Base-by-base conservation (phyloP, 495 filamentous ascomycete genomes). In the Hyphodiscus hymeniophilus region DNA sequence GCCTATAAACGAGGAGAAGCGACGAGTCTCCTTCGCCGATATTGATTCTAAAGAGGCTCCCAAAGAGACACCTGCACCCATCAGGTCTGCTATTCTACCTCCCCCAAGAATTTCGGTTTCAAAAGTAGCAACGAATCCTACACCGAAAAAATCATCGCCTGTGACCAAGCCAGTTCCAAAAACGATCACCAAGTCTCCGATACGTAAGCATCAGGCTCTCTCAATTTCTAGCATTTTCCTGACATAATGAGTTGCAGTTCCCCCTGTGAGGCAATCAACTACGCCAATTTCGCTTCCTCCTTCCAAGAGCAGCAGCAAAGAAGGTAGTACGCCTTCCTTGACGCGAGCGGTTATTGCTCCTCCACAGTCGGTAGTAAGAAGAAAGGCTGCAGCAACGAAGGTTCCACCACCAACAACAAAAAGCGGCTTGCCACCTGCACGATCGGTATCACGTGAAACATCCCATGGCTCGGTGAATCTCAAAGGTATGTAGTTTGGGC, bases 11-110 rank as follows among this genome's bases (percentile, higher is more conserved):
- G 31, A 12, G 15, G 32, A 28, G 28, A 35, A 15, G 3, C 47
- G 48, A 24, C 34, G 47, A 18, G 42, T 50, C 18, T 55, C 52
- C 18, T 52, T 57, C 23, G 36, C n/a, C n/a, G n/a, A n/a, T n/a
- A n/a, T n/a, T n/a, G n/a, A 41, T 23, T 21, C 22, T 16, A 24
- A 49, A 5, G 28, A 28, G n/a, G 6, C 47, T 6, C 44, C 31
- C 18, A 35, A 44, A 23, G 1, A 50, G 21, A 55, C 47, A 8
- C n/a, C n/a, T n/a, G n/a, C n/a, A n/a, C 47, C 42, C 17, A 49
- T 49, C 11, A 36, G 30, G 16, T 40, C 51, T 7, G 24, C 50
- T 13, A 42, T 38, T 39, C 11, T 51, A 13, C 38, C 39, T 30
- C 33, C 48, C 2, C 7, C 31, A 30, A 44, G 30, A 32, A n/a